A percentile compares a stretch with the other conserved stretches of the same genome.
Conservation (phyloP, 345 rosid genomes). For the Trapa incisa region DNA sequence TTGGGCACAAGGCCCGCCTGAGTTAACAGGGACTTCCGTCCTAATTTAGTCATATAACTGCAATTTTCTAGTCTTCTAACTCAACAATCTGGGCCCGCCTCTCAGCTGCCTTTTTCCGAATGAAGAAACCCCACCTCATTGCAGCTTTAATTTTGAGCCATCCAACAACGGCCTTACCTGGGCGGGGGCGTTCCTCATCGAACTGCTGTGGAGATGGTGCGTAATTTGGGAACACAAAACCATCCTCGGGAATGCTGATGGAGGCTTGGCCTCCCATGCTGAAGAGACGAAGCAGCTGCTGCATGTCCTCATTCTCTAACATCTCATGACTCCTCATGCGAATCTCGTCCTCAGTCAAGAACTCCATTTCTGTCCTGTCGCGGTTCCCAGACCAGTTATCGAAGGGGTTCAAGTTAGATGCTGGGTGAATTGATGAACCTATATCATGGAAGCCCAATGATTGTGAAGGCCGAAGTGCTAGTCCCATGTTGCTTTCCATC, state of each 20-base stretch:
- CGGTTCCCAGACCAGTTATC: constrained; percentile 70
- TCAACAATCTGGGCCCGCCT: constrained; percentile 86
- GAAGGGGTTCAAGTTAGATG: constrained; percentile 44
- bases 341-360: constrained; percentile 79
- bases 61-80: constrained; percentile 39
- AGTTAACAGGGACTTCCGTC: not conserved
- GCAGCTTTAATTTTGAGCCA: constrained; percentile 99
- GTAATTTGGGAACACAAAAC: constrained; percentile 38
- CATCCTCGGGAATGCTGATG: constrained; percentile 54
- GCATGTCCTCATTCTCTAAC: constrained; percentile 98
- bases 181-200: constrained; percentile 61
- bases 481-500: constrained; percentile 37
- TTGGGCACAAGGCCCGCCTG: not conserved
- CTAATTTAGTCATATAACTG: not conserved
- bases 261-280: constrained; percentile 70
- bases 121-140: constrained; percentile 96
- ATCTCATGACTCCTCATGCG: constrained; percentile 81
- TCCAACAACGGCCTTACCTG: constrained; percentile 86
- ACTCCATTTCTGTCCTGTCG: constrained; percentile 64
- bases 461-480: constrained; percentile 67
- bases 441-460: constrained; percentile 37
- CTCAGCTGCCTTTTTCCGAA: constrained; percentile 94
- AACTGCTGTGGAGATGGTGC: constrained; percentile 62
- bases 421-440: constrained; percentile 28
- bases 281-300: constrained; percentile 67